Conservation (phyloP, 164 flowering plant species). For the Berberis thunbergii region DNA sequence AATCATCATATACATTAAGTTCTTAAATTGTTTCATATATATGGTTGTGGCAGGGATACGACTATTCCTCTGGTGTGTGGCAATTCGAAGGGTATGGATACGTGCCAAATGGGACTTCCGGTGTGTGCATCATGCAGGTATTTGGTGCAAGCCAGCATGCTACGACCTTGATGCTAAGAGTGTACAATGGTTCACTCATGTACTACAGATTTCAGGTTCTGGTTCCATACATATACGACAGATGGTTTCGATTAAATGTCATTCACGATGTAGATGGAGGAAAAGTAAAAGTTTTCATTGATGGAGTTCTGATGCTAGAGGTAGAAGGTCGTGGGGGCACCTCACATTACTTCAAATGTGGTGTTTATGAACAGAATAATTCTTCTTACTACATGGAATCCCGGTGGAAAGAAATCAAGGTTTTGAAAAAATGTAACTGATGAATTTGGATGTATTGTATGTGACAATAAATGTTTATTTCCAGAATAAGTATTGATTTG, state of each 20-base stretch:
- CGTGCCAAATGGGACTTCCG: slow-evolving; percentile 17
- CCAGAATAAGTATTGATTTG: too few relatives aligned
- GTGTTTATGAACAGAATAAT: slow-evolving; percentile 17
- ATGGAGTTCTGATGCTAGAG: slow-evolving; percentile 17
- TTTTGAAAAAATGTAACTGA: slow-evolving; percentile 9
- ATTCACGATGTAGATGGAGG: slow-evolving; percentile 24
- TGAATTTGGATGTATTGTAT: too few relatives aligned
- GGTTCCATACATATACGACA: slow-evolving; percentile 16
- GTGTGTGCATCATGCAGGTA: slow-evolving; percentile 3
- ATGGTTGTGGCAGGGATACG: too few relatives aligned
- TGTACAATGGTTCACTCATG: slow-evolving; percentile 10
- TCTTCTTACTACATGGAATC: slow-evolving; percentile 29
- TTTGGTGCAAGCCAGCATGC: background rate
- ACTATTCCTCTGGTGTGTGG: slow-evolving; percentile 9
- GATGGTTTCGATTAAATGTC: slow-evolving; percentile 28
- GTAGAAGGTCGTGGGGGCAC: slow-evolving; percentile 15
- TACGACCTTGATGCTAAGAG: background rate
- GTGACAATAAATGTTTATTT: too few relatives aligned
- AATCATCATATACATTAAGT: too few relatives aligned
- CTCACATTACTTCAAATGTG: slow-evolving; percentile 24
- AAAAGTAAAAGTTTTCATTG: slow-evolving; percentile 17
- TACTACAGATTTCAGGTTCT: slow-evolving; percentile 8
- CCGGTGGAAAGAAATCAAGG: slow-evolving; percentile 29
- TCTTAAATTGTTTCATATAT: too few relatives aligned
- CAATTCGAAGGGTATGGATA: slow-evolving; percentile 19